Conservation (phyloP, 176 grass and related monocot species). For the Poa annua region DNA sequence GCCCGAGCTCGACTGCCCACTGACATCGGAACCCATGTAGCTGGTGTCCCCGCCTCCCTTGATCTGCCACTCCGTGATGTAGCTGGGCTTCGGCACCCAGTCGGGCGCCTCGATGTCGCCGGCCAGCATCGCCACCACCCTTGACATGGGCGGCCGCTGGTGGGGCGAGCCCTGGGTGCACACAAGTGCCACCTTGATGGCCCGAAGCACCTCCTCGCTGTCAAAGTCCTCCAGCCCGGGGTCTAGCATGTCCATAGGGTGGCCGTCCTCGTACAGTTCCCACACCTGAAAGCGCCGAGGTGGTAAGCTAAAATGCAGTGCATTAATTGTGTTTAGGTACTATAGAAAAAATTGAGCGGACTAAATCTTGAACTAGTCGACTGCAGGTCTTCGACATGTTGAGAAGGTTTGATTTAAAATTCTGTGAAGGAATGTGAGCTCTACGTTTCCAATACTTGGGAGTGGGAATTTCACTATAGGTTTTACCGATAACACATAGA, state of each 20-base stretch:
- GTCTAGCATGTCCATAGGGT: conserved; percentile 61
- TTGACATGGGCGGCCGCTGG: conserved; percentile 77
- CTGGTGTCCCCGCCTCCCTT: conserved; percentile 46
- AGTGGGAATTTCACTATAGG: background rate
- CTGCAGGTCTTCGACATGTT: background rate
- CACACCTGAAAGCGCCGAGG: conserved; percentile 49
- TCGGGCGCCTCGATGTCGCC: conserved; percentile 52
- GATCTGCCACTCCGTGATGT: conserved; percentile 80
- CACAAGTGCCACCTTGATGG: conserved; percentile 66
- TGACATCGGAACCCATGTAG: conserved; percentile 39
- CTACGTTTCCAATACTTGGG: background rate
- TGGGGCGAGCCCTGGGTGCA: conserved; percentile 75
- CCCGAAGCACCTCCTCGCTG: conserved; percentile 50
- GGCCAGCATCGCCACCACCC: conserved; percentile 65
- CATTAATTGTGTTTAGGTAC: background rate
- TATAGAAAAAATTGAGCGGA: background rate
- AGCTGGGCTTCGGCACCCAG: conserved; percentile 65
- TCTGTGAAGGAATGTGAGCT: background rate
- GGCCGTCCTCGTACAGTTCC: conserved; percentile 62
- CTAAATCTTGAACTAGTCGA: background rate
- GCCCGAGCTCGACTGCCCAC: conserved; percentile 13
- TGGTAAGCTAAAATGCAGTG: background rate
- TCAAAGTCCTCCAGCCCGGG: conserved; percentile 49
- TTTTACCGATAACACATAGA: background rate
- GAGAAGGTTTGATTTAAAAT: background rate